Conservation (phyloP, 179 eudicot genomes). For the Nepenthes alata region DNA sequence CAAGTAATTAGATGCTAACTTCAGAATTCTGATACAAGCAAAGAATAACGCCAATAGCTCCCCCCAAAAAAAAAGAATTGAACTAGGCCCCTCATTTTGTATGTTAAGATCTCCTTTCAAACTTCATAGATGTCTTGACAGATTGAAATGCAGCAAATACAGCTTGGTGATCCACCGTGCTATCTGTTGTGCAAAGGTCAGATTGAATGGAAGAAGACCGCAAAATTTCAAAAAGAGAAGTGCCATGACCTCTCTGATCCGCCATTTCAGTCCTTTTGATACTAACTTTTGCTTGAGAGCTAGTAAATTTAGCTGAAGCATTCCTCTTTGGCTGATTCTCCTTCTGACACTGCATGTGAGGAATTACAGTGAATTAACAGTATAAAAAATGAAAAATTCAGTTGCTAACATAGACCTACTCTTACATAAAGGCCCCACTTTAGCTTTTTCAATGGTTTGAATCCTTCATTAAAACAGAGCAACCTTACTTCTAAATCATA, state of each 20-base stretch:
- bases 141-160: constrained; percentile 58
- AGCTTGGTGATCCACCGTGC: constrained; percentile 40
- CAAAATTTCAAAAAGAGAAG: constrained; percentile 59
- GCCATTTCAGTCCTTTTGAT: constrained; percentile 25
- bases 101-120: constrained; percentile 8
- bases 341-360: constrained; percentile 23
- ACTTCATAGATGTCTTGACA: constrained; percentile 47
- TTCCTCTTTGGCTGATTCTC: constrained; percentile 36
- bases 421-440: no score
- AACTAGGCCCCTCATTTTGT: no score
- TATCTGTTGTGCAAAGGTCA: constrained; percentile 19
- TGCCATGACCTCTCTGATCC: constrained; percentile 17
- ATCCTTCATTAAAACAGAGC: no score
- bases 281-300: constrained; percentile 50
- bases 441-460: no score
- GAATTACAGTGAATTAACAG: not conserved
- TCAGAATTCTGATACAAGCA: no score
- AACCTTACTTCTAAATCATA: no score
- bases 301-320: constrained; percentile 32
- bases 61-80: no score
- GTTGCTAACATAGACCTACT: no score
- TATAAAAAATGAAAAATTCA: not conserved
- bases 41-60: no score
- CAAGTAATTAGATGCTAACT: no score
- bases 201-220: constrained; percentile 44